Evolutionary conservation across 2,329 filamentous ascomycete species (phyloP), one percentile per base, ranked within the genome.

Genomic region (Colletotrichum limetticola): DNA sequence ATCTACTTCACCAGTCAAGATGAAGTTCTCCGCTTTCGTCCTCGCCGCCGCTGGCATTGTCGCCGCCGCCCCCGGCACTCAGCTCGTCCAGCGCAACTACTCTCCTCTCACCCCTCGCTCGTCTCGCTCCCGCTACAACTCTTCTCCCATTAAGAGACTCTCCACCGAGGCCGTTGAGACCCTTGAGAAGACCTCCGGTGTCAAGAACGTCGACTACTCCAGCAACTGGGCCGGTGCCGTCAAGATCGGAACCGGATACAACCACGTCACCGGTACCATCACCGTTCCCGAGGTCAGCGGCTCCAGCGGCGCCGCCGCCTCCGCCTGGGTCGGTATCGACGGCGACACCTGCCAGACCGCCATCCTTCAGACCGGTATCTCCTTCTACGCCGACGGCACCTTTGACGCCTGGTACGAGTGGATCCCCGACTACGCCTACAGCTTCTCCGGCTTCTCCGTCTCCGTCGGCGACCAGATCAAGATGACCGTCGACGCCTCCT

Each of bases 281-380:
- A 78, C 73, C 8, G 78, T 81, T 4, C 79, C 79, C 32, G 60
- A 76, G 14, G 76, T 75, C 28, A 74, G 63, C 46, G 78, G 78
- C 26, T 52, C 35, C 24, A 9, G 30, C 22, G 72, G 70, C 16
- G 53, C 75, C 76, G 77, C 22, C 67, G 81, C 81, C n/a, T 80
- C 84, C 9, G 83, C 83, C 11, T 86, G 85, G 85, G 85, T 87
- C 12, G 85, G 85, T 16, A 86, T 87, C 61, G 85, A 87, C 46
- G 85, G 85, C n/a, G 82, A 85, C 68, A 83, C 83, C 0, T 85
- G 83, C 77, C 76, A 74, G 24, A 76, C 71, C 9, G 83, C 83
- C 9, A 83, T 85, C 30, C 79, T 86, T 0, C 85, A 86, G 75
- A 82, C 84, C 4, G 85, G 85, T 32, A 77, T 86, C 65, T 82